Evolutionary conservation across 768 basidiomycete genomes (phyloP).

Genomic region (Phanerochaete carnosa): DNA sequence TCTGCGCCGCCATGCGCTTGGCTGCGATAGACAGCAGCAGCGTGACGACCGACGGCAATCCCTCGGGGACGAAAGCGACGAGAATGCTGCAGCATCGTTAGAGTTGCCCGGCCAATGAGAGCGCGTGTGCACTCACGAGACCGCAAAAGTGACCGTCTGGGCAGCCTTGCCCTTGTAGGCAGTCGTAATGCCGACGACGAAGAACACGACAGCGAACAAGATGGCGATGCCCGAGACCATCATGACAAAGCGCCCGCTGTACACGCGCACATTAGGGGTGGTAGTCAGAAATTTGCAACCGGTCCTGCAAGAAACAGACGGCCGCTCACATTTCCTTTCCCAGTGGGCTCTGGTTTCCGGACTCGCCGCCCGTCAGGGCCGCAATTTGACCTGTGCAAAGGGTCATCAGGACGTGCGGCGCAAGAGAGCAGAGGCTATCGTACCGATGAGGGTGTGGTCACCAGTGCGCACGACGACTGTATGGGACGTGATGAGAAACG

Average conservation of each 20-base stretch:
- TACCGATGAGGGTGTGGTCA: conserved; percentile 63
- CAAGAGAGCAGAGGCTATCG: conserved; percentile 3
- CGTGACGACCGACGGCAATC: conserved; percentile 66
- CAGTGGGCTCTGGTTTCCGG: conserved; percentile 63
- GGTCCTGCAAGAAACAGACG: neutral
- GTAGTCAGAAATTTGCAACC: conserved; percentile 2
- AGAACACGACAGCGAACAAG: conserved; percentile 60
- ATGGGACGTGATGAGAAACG: neutral
- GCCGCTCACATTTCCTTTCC: conserved; percentile 55
- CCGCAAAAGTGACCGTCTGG: conserved; percentile 59
- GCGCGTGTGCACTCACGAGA: conserved; percentile 30
- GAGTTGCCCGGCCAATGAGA: neutral
- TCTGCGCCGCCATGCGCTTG: conserved; percentile 68
- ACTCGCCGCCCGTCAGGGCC: conserved; percentile 59
- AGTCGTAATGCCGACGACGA: conserved; percentile 62
- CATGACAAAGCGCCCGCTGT: conserved; percentile 56
- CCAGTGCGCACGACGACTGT: conserved; percentile 64
- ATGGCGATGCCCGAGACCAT: conserved; percentile 62
- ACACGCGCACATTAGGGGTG: neutral
- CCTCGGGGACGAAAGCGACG: conserved; percentile 60
- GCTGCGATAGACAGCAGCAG: conserved; percentile 66
- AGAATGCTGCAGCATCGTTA: conserved; percentile 30
- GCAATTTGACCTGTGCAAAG: conserved; percentile 59
- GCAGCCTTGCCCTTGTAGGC: conserved; percentile 61
- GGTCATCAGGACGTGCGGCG: conserved; percentile 6